These are phyloP conservation scores for Solanum boliviense DNA, from an alignment of 257 asterid species.

Conservation along the genomic window DNA sequence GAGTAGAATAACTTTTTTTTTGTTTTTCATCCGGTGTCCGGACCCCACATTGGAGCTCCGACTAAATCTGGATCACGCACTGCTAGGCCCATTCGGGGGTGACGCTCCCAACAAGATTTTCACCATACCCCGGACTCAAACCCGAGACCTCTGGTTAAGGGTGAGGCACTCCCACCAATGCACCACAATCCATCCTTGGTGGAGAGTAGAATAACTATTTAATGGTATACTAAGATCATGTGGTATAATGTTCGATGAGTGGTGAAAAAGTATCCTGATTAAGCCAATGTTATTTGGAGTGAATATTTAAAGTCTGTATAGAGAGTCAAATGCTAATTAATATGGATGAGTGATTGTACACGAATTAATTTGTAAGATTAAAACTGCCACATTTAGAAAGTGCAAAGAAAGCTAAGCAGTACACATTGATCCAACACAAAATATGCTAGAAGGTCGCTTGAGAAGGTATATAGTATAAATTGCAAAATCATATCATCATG, in stretches of 20 bases:
- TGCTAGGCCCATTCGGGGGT: no score
- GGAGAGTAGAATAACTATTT: not conserved
- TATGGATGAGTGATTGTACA: not conserved
- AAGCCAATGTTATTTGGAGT: not conserved
- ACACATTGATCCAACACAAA: not conserved
- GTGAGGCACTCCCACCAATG: no score
- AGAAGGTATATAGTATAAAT: not conserved
- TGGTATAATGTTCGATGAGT: not conserved
- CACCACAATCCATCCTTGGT: no score
- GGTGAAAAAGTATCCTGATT: not conserved
- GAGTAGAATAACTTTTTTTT: no score
- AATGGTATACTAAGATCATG: not conserved
- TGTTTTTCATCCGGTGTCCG: fast-evolving
- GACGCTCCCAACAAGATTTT: no score
- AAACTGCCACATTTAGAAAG: not conserved
- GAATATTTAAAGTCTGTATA: no score
- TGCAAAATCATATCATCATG: not conserved
- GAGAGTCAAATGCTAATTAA: not conserved
- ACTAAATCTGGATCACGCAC: no score
- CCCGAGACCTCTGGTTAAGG: no score
- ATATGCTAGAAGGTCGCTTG: not conserved
- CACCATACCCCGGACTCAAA: no score
- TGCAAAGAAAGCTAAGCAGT: not conserved
- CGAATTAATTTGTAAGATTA: not conserved
- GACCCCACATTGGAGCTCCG: no score